A percentile compares a stretch with the other conserved stretches of the same genome.
Conservation (phyloP, 1,284 basidiomycete genomes). For the Malassezia furfur region DNA sequence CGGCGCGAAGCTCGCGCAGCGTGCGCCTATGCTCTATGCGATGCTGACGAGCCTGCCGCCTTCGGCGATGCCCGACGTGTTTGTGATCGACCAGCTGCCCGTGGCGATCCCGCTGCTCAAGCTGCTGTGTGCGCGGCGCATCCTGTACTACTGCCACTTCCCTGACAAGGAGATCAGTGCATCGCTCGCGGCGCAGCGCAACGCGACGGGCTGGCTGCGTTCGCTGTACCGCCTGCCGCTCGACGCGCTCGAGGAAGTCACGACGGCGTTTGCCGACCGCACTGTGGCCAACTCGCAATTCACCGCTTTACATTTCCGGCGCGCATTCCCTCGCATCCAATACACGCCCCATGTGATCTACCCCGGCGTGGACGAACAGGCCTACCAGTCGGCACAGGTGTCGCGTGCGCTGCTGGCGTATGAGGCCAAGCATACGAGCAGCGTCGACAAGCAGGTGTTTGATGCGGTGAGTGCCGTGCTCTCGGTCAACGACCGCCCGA, state of each 20-base stretch:
- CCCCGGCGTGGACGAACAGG: slow-evolving; percentile 62
- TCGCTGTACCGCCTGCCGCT: slow-evolving; percentile 69
- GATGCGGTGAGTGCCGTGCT: slow-evolving; percentile 15
- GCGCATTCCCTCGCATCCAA: slow-evolving; percentile 64
- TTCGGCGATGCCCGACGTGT: slow-evolving; percentile 58
- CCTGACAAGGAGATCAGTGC: slow-evolving; percentile 67
- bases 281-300: slow-evolving; percentile 88
- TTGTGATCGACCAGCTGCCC: slow-evolving; percentile 88
- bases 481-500: slow-evolving; percentile 52
- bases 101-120: slow-evolving; percentile 78
- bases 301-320: slow-evolving; percentile 58
- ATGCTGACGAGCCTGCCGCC: slow-evolving; percentile 45
- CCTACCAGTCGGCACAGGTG: slow-evolving; percentile 21
- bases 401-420: slow-evolving; percentile 19
- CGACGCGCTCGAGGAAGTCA: slow-evolving; percentile 78
- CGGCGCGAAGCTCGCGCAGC: slow-evolving; percentile 45
- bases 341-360: slow-evolving; percentile 68
- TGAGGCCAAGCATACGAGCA: background rate
- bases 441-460: slow-evolving; percentile 49
- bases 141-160: slow-evolving; percentile 96
- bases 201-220: slow-evolving; percentile 18
- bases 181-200: slow-evolving; percentile 40
- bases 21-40: slow-evolving; percentile 30
- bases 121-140: slow-evolving; percentile 59
- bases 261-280: slow-evolving; percentile 79